Conservation (phyloP, 2,329 filamentous ascomycete genomes). For the Botrytis hyacinthi region DNA sequence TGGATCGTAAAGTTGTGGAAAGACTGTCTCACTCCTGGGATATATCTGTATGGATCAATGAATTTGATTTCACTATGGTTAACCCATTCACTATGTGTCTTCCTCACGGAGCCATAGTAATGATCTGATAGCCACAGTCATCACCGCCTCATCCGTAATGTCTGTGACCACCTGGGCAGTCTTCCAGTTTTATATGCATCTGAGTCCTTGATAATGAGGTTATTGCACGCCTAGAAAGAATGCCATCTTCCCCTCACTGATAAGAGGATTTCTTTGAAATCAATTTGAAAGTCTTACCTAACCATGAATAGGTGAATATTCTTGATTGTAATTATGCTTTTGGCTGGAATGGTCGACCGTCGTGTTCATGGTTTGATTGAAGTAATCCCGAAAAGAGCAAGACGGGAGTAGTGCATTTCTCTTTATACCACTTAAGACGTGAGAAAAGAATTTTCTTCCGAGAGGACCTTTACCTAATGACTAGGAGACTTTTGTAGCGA, state of each 20-base stretch:
- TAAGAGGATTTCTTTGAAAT: background rate
- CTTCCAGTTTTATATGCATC: background rate
- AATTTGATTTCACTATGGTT: background rate
- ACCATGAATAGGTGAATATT: background rate
- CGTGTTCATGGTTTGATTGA: background rate
- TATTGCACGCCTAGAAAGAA: background rate
- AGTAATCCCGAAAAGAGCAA: background rate
- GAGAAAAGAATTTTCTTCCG: background rate
- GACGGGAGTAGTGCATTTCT: background rate
- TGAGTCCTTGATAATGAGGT: background rate
- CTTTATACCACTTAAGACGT: background rate
- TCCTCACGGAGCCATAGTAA: background rate
- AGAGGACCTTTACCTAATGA: background rate
- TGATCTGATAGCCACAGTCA: background rate
- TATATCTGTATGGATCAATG: background rate
- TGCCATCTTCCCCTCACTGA: background rate
- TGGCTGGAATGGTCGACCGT: background rate
- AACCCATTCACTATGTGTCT: background rate
- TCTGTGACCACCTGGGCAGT: background rate
- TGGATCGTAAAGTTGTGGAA: background rate
- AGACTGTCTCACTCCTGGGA: background rate
- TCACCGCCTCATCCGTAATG: background rate
- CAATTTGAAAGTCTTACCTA: background rate
- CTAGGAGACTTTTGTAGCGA: background rate
- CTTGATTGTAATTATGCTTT: background rate